A percentile compares a stretch with the other conserved stretches of the same genome.
phyloP scores from a whole-genome alignment of 805 yeast species.

The Lipomyces yamadae region DNA sequence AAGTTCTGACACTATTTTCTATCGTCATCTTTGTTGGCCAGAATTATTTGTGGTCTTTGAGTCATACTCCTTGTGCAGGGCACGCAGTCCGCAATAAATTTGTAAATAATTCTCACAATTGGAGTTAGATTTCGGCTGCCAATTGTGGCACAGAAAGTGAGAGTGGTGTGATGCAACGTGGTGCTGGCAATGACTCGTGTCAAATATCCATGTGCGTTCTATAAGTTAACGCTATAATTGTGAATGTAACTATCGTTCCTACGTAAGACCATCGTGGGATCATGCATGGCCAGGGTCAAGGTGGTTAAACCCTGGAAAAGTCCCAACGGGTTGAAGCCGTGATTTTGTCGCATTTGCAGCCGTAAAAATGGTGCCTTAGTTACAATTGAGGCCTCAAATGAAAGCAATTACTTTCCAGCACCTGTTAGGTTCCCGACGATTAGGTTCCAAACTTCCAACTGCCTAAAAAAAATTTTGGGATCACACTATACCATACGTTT shows the following conservation, averaged over 20 bases:
- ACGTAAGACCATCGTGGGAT: not conserved
- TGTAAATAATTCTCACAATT: not conserved
- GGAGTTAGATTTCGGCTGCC: not conserved
- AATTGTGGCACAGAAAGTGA: not conserved
- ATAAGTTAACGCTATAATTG: too few relatives aligned
- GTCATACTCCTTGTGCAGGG: not conserved
- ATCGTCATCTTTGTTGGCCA: not conserved
- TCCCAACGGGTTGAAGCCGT: not conserved
- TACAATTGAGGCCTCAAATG: not conserved
- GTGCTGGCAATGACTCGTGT: not conserved
- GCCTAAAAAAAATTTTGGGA: conserved; percentile 23
- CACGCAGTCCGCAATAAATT: too few relatives aligned
- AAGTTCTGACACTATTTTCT: not conserved
- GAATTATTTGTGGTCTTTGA: not conserved
- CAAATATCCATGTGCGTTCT: too few relatives aligned
- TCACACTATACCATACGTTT: not conserved
- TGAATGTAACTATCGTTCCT: not conserved
- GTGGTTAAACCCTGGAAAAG: conserved; percentile 2
- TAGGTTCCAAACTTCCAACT: conserved; percentile 24
- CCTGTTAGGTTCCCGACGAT: not conserved
- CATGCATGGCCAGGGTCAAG: not conserved
- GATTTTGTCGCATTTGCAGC: not conserved
- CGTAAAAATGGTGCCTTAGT: not conserved
- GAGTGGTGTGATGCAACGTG: not conserved
- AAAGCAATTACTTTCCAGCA: not conserved